Evolutionary conservation across 1,284 basidiomycete genomes (phyloP), one percentile per base, ranked within the genome.

Genomic region (Malassezia yamatoensis): DNA sequence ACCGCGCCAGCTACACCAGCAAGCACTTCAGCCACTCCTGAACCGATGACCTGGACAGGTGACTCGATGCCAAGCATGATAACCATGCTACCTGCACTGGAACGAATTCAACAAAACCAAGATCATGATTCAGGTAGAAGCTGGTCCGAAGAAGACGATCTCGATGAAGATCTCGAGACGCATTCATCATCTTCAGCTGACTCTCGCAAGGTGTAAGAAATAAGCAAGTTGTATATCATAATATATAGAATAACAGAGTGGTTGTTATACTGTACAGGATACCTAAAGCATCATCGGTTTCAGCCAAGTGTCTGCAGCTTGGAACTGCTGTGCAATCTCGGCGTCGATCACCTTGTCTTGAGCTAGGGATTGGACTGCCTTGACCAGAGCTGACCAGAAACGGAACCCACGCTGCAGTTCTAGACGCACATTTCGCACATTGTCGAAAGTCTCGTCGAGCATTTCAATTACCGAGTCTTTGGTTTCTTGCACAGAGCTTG

Each of bases 371-470:
- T 89, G 81, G 79, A 96, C 87, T 67, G 88, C 89, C 49, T 82
- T 82, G 77, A 96, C 82, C 66, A 90, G 83, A 75, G 90, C 82
- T 72, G 93, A 87, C 93, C 94, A 99, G 80, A 98, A 98, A 66
- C 94, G 81, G 80, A 98, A 96, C 5, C 90, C 91, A 52, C 94
- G 80, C 74, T 90, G 88, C 48, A 99, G 85, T 80, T 99, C 93
- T 53, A 78, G 78, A 76, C 84, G 83, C 7, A 93, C 88, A 59
- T 77, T 78, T 79, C 90, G 93, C 65, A 98, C 87, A 20, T 89
- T 90, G 2, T 76, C 75, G 81, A 99, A 98, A 44, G 87, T 90
- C 70, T 90, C 87, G 64, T 94, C 90, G 68, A 93, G 86, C 69
- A 94, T 86, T 60, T 86, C 86, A 34, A 96, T 79, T 24, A 93